Base-by-base conservation (phyloP, 75 land plant species). In the Azolla pinnata region DNA sequence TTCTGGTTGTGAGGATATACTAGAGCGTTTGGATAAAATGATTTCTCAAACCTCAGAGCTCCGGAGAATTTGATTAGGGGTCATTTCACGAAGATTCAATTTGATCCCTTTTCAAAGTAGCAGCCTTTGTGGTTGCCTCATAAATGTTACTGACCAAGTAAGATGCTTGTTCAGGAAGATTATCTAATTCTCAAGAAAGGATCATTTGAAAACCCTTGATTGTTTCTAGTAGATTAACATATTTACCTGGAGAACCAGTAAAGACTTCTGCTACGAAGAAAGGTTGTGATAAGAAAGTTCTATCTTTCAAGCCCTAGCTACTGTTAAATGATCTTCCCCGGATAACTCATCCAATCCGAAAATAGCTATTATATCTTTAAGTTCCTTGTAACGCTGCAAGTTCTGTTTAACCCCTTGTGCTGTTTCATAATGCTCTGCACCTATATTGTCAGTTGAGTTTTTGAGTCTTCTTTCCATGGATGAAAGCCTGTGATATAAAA, bases 31-130 rank as follows among this genome's bases (percentile, higher is more conserved):
- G 42, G 42, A 47, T 47, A 47, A 47, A 47, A 47, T 47, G 20
- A 47, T 55, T 55, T 55, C 33, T 4, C 33, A 31, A 23, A 55
- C 57, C 18, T 55, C 27, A 29, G 29, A 55, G 14, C 27, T 55
- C 57, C 57, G n/a, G n/a, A 55, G n/a, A 2, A 31, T 55, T 55
- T 18, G 57, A 55, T 55, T 55, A 55, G 57, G 57, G 17, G 18
- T 29, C 57, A 55, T 25, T 55, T 24, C 57, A 55, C 27, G 29
- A 25, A 55, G 57, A 55, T 55, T 55, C 18, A 28, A 31, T 29
- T 10, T 18, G 29, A 55, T 55, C 5, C 33, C 18, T 31, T 28
- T 55, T 9, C 50, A 47, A 47, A 47, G 50, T 20, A 3, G 20
- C 19, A 47, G 50, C 50, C n/a, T 29, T 31, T 55, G 5, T 18